phyloP scores from a whole-genome alignment of 2,329 filamentous ascomycete species.

The Magnaporthiopsis rhizophila region DNA sequence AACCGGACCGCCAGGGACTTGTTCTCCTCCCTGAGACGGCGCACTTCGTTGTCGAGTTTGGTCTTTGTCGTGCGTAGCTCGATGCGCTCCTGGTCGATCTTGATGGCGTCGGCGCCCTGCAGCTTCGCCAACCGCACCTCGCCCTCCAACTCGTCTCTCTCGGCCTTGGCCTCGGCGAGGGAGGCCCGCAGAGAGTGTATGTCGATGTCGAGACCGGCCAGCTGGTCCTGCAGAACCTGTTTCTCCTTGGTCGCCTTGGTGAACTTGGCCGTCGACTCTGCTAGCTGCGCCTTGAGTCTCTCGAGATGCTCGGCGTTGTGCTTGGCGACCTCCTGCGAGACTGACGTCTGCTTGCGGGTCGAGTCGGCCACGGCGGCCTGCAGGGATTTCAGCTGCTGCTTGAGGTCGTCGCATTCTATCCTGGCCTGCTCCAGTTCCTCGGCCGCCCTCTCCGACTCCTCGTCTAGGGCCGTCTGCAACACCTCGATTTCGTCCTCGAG shows the following conservation, averaged over 20 bases:
- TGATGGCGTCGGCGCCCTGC: slow-evolving; percentile 50
- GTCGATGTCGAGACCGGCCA: slow-evolving; percentile 51
- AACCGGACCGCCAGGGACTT: slow-evolving; percentile 3
- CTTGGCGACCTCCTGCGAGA: slow-evolving; percentile 25
- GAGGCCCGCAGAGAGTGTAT: slow-evolving; percentile 49
- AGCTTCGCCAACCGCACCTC: slow-evolving; percentile 49
- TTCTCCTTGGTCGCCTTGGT: slow-evolving; percentile 51
- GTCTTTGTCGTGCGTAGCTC: slow-evolving; percentile 48
- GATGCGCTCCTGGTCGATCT: slow-evolving; percentile 59
- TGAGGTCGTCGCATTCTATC: slow-evolving; percentile 35
- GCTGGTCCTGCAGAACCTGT: slow-evolving; percentile 54
- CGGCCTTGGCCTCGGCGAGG: slow-evolving; percentile 50
- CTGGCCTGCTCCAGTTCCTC: slow-evolving; percentile 36
- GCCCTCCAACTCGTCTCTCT: slow-evolving; percentile 58
- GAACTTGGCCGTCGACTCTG: slow-evolving; percentile 51
- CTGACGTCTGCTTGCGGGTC: slow-evolving; percentile 20
- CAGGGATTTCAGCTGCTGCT: slow-evolving; percentile 32
- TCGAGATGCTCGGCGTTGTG: slow-evolving; percentile 34
- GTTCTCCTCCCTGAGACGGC: slow-evolving; percentile 7
- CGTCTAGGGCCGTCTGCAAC: slow-evolving; percentile 56
- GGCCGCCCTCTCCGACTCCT: slow-evolving; percentile 53
- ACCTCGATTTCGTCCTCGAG: slow-evolving; percentile 73
- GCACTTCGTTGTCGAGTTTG: slow-evolving; percentile 6
- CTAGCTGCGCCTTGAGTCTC: slow-evolving; percentile 47
- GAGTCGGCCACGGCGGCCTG: slow-evolving; percentile 18